phyloP scores from a whole-genome alignment of 2,329 filamentous ascomycete species.

The Exserohilum turcica region DNA sequence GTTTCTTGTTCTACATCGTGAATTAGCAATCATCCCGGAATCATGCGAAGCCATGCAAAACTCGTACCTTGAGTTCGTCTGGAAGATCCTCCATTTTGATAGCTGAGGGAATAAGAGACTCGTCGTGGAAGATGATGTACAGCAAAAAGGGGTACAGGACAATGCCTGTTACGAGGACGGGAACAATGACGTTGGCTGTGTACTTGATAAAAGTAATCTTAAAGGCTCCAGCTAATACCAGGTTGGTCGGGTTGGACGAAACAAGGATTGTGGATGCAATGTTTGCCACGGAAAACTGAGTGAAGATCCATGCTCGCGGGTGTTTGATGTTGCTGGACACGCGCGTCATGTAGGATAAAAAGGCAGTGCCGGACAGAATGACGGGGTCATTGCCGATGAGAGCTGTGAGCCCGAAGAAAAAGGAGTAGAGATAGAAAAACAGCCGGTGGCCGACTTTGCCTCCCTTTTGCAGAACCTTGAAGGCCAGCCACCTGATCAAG shows the following conservation, averaged over 20 bases:
- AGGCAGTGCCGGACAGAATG: slow-evolving; percentile 74
- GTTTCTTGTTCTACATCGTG: slow-evolving; percentile 51
- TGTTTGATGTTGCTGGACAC: slow-evolving; percentile 74
- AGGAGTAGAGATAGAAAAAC: slow-evolving; percentile 74
- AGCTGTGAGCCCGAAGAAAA: slow-evolving; percentile 70
- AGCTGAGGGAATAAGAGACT: slow-evolving; percentile 65
- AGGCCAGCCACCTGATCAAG: slow-evolving; percentile 71
- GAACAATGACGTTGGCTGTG: slow-evolving; percentile 78
- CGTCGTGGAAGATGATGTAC: slow-evolving; percentile 70
- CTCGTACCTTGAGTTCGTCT: slow-evolving; percentile 55
- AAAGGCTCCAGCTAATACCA: slow-evolving; percentile 75
- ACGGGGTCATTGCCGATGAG: slow-evolving; percentile 79
- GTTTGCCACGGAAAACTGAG: slow-evolving; percentile 74
- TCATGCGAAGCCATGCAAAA: not conserved
- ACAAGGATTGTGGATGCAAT: slow-evolving; percentile 77
- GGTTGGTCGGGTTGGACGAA: slow-evolving; percentile 77
- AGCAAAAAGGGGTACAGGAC: slow-evolving; percentile 72
- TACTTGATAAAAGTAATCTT: slow-evolving; percentile 73
- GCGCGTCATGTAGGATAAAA: slow-evolving; percentile 76
- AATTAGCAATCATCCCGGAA: not conserved
- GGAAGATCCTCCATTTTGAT: slow-evolving; percentile 73
- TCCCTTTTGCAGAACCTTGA: slow-evolving; percentile 70
- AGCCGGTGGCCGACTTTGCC: slow-evolving; percentile 69
- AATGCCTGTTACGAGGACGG: slow-evolving; percentile 69
- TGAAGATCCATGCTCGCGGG: slow-evolving; percentile 73